Conservation (phyloP, 257 asterid genomes). For the Penstemon eatonii region DNA sequence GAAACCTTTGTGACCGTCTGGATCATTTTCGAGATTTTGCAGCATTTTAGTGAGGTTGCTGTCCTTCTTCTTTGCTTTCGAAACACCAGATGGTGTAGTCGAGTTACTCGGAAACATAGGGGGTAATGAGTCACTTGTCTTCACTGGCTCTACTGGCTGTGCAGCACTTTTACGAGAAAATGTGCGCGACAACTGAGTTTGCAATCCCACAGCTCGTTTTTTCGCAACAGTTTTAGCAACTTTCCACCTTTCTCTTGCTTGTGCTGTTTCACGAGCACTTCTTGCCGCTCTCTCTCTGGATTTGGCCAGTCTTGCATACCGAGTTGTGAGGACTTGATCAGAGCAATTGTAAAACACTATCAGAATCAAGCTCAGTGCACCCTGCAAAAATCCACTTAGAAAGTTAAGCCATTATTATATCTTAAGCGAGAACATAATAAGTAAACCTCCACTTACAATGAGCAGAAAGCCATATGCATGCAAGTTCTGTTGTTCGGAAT, state of each 20-base stretch:
- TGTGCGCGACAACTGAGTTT: conserved; percentile 68
- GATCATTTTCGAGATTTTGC: conserved; percentile 58
- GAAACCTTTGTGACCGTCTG: conserved; percentile 59
- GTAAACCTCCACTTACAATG: conserved; percentile 60
- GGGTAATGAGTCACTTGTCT: conserved; percentile 27
- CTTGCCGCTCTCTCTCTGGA: conserved; percentile 90
- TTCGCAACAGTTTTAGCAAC: conserved; percentile 72
- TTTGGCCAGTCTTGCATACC: conserved; percentile 74
- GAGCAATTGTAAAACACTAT: conserved; percentile 83
- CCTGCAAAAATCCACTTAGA: conserved; percentile 40
- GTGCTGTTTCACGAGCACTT: conserved; percentile 90
- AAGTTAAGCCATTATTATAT: too few species aligned
- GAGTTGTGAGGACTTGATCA: conserved; percentile 83
- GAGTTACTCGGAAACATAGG: conserved; percentile 39
- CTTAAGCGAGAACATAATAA: not conserved
- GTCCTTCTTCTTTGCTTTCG: conserved; percentile 44
- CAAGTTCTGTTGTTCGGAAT: conserved; percentile 66
- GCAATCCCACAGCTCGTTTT: conserved; percentile 56
- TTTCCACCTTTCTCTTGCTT: conserved; percentile 86
- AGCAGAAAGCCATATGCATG: conserved; percentile 73
- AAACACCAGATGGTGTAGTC: conserved; percentile 33
- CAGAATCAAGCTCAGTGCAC: conserved; percentile 66
- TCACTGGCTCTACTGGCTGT: conserved; percentile 33
- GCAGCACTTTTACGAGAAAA: conserved; percentile 56
- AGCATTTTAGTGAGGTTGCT: conserved; percentile 68